Evolutionary conservation across 129 eudicot species (phyloP), one percentile per base, ranked within the genome.

Genomic region (Flaveria brownii): DNA sequence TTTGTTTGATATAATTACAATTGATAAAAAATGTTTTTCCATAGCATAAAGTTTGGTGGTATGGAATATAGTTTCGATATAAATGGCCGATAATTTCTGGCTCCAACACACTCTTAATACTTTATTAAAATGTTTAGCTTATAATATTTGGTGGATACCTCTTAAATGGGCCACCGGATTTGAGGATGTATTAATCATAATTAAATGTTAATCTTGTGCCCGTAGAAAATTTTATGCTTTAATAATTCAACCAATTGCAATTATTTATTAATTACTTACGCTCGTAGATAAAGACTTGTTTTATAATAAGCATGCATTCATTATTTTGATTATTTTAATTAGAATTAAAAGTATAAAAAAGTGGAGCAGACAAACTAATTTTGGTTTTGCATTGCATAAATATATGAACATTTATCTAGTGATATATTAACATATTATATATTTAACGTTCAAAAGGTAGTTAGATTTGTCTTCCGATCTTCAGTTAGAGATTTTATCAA

Each of bases 161-260:
- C 49, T 49, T 61, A 14, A 30, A 26, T 57, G 77, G 82, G 73
- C 77, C 82, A 23, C 64, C 54, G 73, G 78, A 63, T 72, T 79
- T 47, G 66, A 79, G 55, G 15, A 50, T 16, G 49, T 16, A 36
- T 62, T 79, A 61, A 18, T 70, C 52, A 59, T 43, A 57, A 56
- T 70, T 47, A 78, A 78, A 57, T 70, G 70, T 26, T 70, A 56
- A 70, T 70, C 70, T 67, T 46, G 41, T 36, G 81, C 43, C 81
- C 23, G 46, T 77, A 6, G 75, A 54, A 68, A 43, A 1, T 28
- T 23, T 43, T 56, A 17, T 54, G 45, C 23, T 66, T 52, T 55
- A 49, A 54, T 72, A 9, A 72, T 36, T 12, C 76, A 41, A 73
- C 77, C 52, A 56, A 39, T 39, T 36, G 25, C 26, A 68, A 18